Base-by-base conservation (phyloP, 768 basidiomycete species). In the Auricularia sp. region DNA sequence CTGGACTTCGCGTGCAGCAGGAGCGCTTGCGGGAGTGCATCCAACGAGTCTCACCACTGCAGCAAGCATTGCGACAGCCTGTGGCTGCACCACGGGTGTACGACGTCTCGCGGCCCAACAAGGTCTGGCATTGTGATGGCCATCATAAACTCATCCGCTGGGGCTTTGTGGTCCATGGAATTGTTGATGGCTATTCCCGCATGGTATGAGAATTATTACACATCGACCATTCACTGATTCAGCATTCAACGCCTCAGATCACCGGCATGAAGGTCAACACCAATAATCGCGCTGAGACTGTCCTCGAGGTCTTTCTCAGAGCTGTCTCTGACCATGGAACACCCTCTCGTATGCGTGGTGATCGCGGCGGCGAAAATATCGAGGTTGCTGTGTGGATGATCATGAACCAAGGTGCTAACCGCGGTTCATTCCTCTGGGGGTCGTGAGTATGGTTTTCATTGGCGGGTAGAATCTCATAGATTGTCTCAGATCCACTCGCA, bases 401-500 rank as follows among this genome's bases (percentile, higher is more conserved):
- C 8, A 64, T 63, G 45, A 24, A 54, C 3, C 44, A 58, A n/a
- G 65, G 65, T 5, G 64, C 45, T 3, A 62, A 64, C 16, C 18
- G 65, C 1, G 63, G 62, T 7, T 64, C 65, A 24, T 66, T 51
- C 63, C 37, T 66, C 6, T 66, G 65, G 65, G 65, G 65, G 24
- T 56, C 62, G 45, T 66, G 36, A 54, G 65, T 24, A 24, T 63
- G n/a, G n/a, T 11, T 11, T 47, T 11, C 51, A 47, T 3, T 66
- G 10, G 21, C 33, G 3, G 3, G 3, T 21, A 35, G 45, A 6
- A 13, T 24, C 61, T 61, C 34, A 2, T 24, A 6, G 33, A 5
- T 18, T 63, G 16, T n/a, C 45, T 29, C 37, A 73, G 73, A 6
- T 82, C 77, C 0, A 78, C 78, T 0, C 67, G 69, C 3, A 84